These are phyloP conservation scores for Juglanconis oblonga DNA, from an alignment of 2,329 filamentous ascomycete genomes.

Conservation along the genomic window DNA sequence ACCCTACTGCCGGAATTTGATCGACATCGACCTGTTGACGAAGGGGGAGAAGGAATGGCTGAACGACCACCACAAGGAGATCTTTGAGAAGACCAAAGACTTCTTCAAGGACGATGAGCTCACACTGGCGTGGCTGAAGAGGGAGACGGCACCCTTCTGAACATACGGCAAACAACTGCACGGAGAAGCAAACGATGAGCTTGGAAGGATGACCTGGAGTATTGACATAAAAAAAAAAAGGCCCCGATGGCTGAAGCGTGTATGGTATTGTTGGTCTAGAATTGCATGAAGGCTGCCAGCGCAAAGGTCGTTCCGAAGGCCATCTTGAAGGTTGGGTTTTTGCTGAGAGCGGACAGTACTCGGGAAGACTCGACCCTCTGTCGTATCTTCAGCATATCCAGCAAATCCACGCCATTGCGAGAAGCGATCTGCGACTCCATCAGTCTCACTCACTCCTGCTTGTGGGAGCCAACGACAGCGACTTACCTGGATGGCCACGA, in stretches of 20 bases:
- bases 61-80: slow-evolving; percentile 78
- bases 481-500: slow-evolving; percentile 62
- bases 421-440: slow-evolving; percentile 36
- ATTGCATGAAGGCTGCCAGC: slow-evolving; percentile 61
- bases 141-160: slow-evolving; percentile 70
- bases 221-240: not conserved
- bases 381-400: slow-evolving; percentile 34
- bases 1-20: slow-evolving; percentile 86
- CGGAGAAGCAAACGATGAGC: not conserved
- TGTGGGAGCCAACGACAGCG: not conserved
- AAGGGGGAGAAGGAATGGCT: slow-evolving; percentile 78
- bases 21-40: slow-evolving; percentile 71
- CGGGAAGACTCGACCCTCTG: slow-evolving; percentile 35
- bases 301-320: slow-evolving; percentile 73
- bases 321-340: slow-evolving; percentile 62
- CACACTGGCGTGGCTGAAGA: slow-evolving; percentile 76
- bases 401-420: slow-evolving; percentile 40
- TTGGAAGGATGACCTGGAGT: not conserved
- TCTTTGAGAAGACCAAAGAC: slow-evolving; percentile 75
- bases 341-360: slow-evolving; percentile 48
- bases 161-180: not conserved
- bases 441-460: not conserved
- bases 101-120: slow-evolving; percentile 72
- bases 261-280: slow-evolving; percentile 25
- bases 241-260: not conserved